phyloP scores from a whole-genome alignment of 2,329 filamentous ascomycete genomes.

The Sporothrix schenckii region DNA sequence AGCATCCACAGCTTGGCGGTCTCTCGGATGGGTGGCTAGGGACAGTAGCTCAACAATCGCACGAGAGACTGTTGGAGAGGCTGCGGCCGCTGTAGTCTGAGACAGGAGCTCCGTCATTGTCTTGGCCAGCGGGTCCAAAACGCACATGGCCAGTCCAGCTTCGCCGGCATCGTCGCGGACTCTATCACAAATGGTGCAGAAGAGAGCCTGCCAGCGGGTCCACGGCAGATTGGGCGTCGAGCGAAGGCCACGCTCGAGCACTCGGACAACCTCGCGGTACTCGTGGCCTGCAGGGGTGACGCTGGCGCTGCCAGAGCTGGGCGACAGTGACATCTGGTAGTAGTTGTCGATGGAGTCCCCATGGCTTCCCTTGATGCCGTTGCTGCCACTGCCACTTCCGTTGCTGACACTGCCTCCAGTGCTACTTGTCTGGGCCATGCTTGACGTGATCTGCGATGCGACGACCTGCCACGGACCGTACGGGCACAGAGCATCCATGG shows the following conservation, averaged over 20 bases:
- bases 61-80: slow-evolving; percentile 41
- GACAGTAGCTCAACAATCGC: slow-evolving; percentile 51
- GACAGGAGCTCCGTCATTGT: slow-evolving; percentile 48
- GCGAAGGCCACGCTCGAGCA: slow-evolving; percentile 65
- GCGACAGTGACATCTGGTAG: slow-evolving; percentile 31
- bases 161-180: slow-evolving; percentile 68
- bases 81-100: slow-evolving; percentile 34
- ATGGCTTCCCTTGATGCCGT: slow-evolving; percentile 11
- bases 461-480: slow-evolving; percentile 58
- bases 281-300: slow-evolving; percentile 63
- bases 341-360: background rate
- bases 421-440: slow-evolving; percentile 45
- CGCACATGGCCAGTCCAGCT: slow-evolving; percentile 64
- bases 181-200: slow-evolving; percentile 59
- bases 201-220: slow-evolving; percentile 57
- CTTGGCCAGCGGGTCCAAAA: slow-evolving; percentile 72
- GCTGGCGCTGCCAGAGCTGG: slow-evolving; percentile 24
- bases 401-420: background rate
- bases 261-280: slow-evolving; percentile 68
- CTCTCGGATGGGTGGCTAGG: slow-evolving; percentile 58
- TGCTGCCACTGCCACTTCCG: slow-evolving; percentile 29
- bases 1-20: slow-evolving; percentile 65
- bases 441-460: slow-evolving; percentile 50
- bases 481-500: slow-evolving; percentile 50
- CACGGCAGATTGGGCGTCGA: slow-evolving; percentile 54